These are phyloP conservation scores for Arthrobotrys conoides DNA, from an alignment of 2,329 filamentous ascomycete genomes.

Conservation along the genomic window DNA sequence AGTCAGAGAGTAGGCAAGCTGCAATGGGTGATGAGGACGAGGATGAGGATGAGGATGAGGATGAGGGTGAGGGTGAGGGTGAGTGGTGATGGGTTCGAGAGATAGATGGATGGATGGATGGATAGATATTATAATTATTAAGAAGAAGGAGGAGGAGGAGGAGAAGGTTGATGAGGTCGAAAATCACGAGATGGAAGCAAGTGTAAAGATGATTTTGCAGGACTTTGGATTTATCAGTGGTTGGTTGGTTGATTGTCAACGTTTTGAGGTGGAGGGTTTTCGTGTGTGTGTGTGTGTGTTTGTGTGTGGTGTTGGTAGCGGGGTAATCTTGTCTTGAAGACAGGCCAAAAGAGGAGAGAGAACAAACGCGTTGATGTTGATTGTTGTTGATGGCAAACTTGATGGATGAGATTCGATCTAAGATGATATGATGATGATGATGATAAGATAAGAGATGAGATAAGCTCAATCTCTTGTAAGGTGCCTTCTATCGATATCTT, in stretches of 20 bases:
- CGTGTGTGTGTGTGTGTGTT: constrained; percentile 20
- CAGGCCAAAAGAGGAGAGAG: too few species aligned
- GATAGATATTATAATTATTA: too few species aligned
- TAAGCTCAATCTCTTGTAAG: too few species aligned
- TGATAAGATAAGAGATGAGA: too few species aligned
- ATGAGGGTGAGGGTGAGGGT: constrained; percentile 1
- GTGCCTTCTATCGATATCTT: too few species aligned
- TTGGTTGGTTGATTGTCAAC: constrained; percentile 9
- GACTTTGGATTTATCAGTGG: constrained; percentile 17
- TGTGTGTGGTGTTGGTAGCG: constrained; percentile 29
- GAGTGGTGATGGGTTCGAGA: too few species aligned
- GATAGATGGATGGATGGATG: constrained; percentile 5
- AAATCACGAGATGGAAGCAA: constrained; percentile 12
- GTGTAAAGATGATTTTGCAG: constrained; percentile 9
- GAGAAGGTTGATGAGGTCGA: background rate
- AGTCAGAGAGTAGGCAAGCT: background rate
- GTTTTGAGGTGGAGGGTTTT: constrained; percentile 41
- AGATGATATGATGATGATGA: too few species aligned
- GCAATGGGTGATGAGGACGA: background rate
- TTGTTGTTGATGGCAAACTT: too few species aligned
- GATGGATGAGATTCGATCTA: too few species aligned
- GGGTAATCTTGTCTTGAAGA: constrained; percentile 47
- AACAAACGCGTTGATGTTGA: too few species aligned
- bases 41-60: background rate
- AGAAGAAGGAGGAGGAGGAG: background rate